Base-by-base conservation (phyloP, 1,284 basidiomycete genomes). In the Moesziomyces sp. region DNA sequence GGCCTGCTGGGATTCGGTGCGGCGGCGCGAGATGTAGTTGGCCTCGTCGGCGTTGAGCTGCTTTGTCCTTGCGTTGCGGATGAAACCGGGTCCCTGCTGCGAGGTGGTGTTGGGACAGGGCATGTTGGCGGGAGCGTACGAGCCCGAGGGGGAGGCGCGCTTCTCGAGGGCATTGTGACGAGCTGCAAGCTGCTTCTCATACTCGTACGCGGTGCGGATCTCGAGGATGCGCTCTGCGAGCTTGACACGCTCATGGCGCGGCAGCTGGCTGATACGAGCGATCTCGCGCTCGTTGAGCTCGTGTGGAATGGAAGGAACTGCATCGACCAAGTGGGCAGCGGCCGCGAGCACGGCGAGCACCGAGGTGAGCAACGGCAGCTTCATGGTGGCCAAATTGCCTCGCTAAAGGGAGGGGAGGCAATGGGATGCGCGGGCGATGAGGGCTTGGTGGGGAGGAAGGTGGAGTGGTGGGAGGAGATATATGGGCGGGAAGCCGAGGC, bases 111-210 rank as follows among this genome's bases (percentile, higher is more conserved):
- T 43, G 11, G 82, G 82, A 56, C 82, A 83, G 13, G 71, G 11
- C 50, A 78, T 67, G 50, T 75, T 67, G 42, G 59, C 65, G 3
- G 82, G 82, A 2, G 64, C 68, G 30, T 68, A 83, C 14, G 63
- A 52, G 43, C 78, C 77, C 1, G 59, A 70, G 4, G 80, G 80
- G 8, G 63, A 68, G 7, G 53, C 59, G 21, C 77, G 72, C 19
- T 65, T 60, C 26, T 35, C 24, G 7, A 75, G 16, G 3, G 35
- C 54, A 47, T 45, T 18, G 7, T 40, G 34, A 24, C 43, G 54
- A 14, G 50, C 21, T 3, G 24, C 34, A 11, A 61, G 60, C 16
- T 72, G 64, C 46, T 68, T 59, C 11, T 54, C 26, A 38, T 58
- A 60, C 34, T 70, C 66, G 43, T 68, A 65, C 13, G 62, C 62